Evolutionary conservation across 2,329 filamentous ascomycete species (phyloP), one percentile per base, ranked within the genome.

Genomic region (Pseudovirgaria hyperparasitica): DNA sequence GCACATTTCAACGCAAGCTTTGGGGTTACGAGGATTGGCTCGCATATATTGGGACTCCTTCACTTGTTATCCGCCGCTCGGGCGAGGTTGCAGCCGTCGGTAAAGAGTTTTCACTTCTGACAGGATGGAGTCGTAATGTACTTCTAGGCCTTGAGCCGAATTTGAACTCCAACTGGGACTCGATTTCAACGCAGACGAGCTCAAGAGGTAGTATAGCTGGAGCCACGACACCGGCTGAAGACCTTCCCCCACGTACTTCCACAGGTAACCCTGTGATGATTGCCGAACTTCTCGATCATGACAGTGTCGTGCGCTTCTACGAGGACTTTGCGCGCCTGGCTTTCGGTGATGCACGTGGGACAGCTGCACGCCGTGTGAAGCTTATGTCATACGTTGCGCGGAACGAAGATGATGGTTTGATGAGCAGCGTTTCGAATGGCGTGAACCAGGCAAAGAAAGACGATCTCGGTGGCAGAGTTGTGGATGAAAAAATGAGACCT

Each of bases 51-150:
- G 84, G 84, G 20, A 92, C 85, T 4, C 90, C 90, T 0, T 92
- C 86, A 1, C 74, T 98, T 31, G 82, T 96, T 15, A 92, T 84
- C 46, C 75, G 90, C 25, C 74, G 90, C 25, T 93, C 86, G 0
- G 90, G 90, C 26, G 90, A 96, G 52, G 75, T 98, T n/a, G 86
- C 85, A 1, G 82, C 82, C 4, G 84, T 92, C 13, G 92, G 90
- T 49, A 93, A 94, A 54, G 90, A 96, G 51, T 98, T 98, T 41
- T 84, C 78, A n/a, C 80, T 92, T 16, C 62, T 98, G 28, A 94
- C 90, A 0, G 90, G 87, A 5, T 98, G 90, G 90, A 81, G 76
- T 27, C 86, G 85, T 45, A 80, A 90, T 25, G 76, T 96, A 0
- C 63, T 98, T 1, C 65, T 96, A 1, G 90, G 90, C 25, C 82